These are phyloP conservation scores for Dentipellis sp. DNA, from an alignment of 768 basidiomycete genomes.

Conservation along the genomic window DNA sequence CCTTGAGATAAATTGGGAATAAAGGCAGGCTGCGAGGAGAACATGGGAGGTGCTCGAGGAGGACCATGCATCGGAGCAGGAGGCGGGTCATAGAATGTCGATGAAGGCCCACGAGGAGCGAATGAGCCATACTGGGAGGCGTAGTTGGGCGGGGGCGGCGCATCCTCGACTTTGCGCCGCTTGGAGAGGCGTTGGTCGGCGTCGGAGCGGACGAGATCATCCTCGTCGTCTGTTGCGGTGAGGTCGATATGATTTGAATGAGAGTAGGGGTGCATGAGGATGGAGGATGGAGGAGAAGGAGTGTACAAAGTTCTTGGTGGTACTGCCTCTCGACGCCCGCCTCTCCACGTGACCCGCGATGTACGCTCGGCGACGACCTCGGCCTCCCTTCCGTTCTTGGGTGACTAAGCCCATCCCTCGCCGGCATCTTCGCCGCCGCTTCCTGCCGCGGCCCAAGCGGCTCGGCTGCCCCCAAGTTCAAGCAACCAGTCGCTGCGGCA, in stretches of 20 bases:
- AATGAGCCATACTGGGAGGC: neutral
- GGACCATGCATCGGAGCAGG: neutral
- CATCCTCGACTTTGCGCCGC: slow-evolving; percentile 7
- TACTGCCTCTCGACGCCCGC: too few species aligned
- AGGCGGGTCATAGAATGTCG: neutral
- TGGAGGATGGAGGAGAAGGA: neutral
- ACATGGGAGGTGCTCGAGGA: neutral
- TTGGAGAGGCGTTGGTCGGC: slow-evolving; percentile 8
- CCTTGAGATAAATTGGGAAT: too few species aligned
- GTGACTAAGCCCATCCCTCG: too few species aligned
- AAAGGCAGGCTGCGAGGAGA: neutral
- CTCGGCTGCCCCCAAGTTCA: too few species aligned
- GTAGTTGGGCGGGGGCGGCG: neutral
- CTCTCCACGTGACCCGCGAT: too few species aligned
- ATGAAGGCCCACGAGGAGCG: slow-evolving; percentile 3
- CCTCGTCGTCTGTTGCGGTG: slow-evolving; percentile 59
- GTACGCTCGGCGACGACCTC: too few species aligned
- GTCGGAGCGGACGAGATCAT: slow-evolving; percentile 22
- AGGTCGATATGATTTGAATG: slow-evolving; percentile 59
- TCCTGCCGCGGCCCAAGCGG: too few species aligned
- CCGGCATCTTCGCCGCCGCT: too few species aligned
- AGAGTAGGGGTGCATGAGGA: slow-evolving; percentile 23
- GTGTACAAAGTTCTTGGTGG: too few species aligned
- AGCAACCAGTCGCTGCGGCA: too few species aligned
- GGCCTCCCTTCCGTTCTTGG: too few species aligned